These are phyloP conservation scores for Calonectria naviculata DNA, from an alignment of 2,329 filamentous ascomycete genomes.

Conservation along the genomic window DNA sequence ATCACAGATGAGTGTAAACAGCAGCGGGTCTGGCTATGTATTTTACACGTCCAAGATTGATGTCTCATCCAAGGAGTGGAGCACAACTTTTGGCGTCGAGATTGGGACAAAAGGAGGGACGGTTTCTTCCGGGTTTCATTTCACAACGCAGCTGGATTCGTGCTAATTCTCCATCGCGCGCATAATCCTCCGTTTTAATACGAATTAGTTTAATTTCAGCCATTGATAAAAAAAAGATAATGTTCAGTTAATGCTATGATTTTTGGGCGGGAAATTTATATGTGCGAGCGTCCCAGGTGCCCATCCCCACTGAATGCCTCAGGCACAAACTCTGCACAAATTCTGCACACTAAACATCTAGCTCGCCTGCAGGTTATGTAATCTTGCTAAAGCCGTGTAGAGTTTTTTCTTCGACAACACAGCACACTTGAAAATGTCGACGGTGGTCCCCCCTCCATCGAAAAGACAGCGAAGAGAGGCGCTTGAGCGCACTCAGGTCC, in stretches of 20 bases:
- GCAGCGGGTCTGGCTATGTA: neutral
- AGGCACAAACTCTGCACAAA: no score
- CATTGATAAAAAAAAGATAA: no score
- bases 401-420: neutral
- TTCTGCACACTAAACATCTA: no score
- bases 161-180: no score
- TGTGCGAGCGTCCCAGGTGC: no score
- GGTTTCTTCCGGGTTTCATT: neutral
- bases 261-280: no score
- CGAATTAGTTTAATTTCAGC: no score
- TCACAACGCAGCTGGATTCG: neutral
- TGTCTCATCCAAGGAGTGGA: neutral
- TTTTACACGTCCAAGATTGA: neutral
- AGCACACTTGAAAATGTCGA: neutral
- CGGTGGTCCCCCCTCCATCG: neutral
- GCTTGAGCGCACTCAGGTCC: neutral
- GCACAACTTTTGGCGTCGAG: neutral
- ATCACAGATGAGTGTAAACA: neutral
- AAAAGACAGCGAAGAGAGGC: neutral
- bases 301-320: no score
- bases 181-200: no score
- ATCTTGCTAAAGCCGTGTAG: neutral
- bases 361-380: neutral
- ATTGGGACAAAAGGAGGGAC: neutral
- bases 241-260: no score